Base-by-base conservation (phyloP, 768 basidiomycete genomes). In the Lactarius hatsudake region DNA sequence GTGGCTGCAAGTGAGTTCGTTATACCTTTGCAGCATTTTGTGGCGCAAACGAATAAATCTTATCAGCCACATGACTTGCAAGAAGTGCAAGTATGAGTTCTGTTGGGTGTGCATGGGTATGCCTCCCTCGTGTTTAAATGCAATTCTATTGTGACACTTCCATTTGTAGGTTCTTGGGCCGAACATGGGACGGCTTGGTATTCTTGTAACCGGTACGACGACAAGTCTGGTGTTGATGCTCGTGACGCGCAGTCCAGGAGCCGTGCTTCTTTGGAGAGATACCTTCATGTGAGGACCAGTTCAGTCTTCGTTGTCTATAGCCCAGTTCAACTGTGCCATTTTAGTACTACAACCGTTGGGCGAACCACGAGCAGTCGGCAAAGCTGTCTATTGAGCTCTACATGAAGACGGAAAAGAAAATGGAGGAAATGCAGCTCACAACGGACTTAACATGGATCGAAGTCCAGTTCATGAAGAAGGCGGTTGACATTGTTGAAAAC, bases 81-180 rank as follows among this genome's bases (percentile, higher is more conserved):
- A 97, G 84, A 98, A 98, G 80, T 98, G 97, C 84, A 96, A 94
- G 74, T 87, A 94, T 72, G 93, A 94, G 81, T 99, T 98, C 77
- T 99, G 97, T 76, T 99, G 97, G 97, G 96, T 99, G 48, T 99
- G 97, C 80, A 97, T 98, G 95, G 96, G 91, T 85, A 74, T 73
- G 75, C 28, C 30, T 63, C 60, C 13, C 66, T 71, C 26, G 55
- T 66, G 23, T 72, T 71, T 15, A 57, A 61, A 63, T 56, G 72
- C 77, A 72, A 81, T 75, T 73, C 81, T 78, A 69, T 70, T 63
- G 74, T 71, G 10, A 67, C 40, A 12, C 26, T 23, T n/a, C n/a
- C 71, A 63, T 67, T 64, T 71, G 76, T 81, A 89, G 91, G 95
- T 9, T 93, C 95, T 2, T 99, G 97, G 97, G 86, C 87, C 40